A percentile compares a stretch with the other conserved stretches of the same genome.
phyloP scores from a whole-genome alignment of 2,329 filamentous ascomycete genomes.

The Orbilia brochopaga region DNA sequence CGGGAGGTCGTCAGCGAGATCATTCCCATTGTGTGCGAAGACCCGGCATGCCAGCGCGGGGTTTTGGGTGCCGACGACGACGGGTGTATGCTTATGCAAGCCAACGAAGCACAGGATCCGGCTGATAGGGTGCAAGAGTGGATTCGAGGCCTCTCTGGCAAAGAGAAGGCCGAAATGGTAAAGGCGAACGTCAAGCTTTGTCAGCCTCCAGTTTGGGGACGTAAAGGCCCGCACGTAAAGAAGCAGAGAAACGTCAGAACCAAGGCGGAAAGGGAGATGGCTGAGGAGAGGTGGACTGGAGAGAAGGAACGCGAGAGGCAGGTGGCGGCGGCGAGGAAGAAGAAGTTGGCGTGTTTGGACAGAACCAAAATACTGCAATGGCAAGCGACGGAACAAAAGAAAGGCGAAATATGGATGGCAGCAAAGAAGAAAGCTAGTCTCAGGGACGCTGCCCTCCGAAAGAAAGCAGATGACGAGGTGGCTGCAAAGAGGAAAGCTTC shows the following conservation, averaged over 20 bases:
- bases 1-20: conserved; percentile 21
- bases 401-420: not conserved
- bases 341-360: too few species aligned
- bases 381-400: not conserved
- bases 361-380: too few species aligned
- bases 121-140: not conserved
- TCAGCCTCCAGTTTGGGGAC: conserved; percentile 44
- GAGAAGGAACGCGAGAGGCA: conserved; percentile 18
- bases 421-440: conserved; percentile 17
- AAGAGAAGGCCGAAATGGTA: conserved; percentile 20
- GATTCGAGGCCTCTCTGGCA: conserved; percentile 18
- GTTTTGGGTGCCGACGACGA: conserved; percentile 11
- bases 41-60: conserved; percentile 4
- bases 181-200: conserved; percentile 30
- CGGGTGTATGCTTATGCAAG: conserved; percentile 6
- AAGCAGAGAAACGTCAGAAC: conserved; percentile 38
- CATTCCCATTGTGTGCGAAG: conserved; percentile 17
- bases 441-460: not conserved
- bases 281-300: conserved; percentile 20
- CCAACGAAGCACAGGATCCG: conserved; percentile 4
- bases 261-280: conserved; percentile 21
- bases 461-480: conserved; percentile 13
- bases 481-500: not conserved
- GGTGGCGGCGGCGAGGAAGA: not conserved
- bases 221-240: conserved; percentile 44